Percentiles rank a stretch among this genome's conserved stretches.
These are phyloP conservation scores for Cytospora schulzeri DNA, from an alignment of 2,329 filamentous ascomycete genomes.

Conservation along the genomic window DNA sequence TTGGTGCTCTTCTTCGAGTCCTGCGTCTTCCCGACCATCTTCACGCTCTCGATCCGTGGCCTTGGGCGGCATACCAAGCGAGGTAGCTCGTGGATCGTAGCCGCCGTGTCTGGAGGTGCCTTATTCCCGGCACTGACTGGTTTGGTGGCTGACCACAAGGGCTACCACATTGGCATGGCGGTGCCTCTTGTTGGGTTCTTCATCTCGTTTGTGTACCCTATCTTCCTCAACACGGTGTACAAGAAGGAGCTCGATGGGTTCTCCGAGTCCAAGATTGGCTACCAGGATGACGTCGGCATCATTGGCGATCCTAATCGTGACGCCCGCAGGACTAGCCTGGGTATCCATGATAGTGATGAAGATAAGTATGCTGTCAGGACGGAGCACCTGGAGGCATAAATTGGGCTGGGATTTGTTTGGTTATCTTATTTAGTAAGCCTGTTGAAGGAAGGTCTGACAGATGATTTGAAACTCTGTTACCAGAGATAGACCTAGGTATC, in stretches of 20 bases:
- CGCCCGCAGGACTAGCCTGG: slow-evolving; percentile 7
- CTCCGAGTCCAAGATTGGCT: slow-evolving; percentile 45
- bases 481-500: neutral
- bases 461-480: neutral
- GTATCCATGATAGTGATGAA: slow-evolving; percentile 3
- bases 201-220: slow-evolving; percentile 54
- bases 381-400: slow-evolving; percentile 21
- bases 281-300: slow-evolving; percentile 23
- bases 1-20: slow-evolving; percentile 75
- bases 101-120: slow-evolving; percentile 70
- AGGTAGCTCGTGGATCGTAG: slow-evolving; percentile 70
- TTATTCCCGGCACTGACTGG: slow-evolving; percentile 71
- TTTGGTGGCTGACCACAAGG: slow-evolving; percentile 62
- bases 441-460: neutral
- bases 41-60: slow-evolving; percentile 73
- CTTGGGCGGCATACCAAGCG: slow-evolving; percentile 75
- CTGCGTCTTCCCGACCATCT: slow-evolving; percentile 80
- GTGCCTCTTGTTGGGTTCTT: slow-evolving; percentile 64
- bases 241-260: slow-evolving; percentile 53
- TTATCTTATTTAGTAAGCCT: neutral
- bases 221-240: slow-evolving; percentile 62
- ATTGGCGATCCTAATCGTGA: slow-evolving; percentile 18
- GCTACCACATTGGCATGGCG: slow-evolving; percentile 64
- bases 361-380: slow-evolving; percentile 19
- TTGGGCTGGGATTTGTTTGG: neutral